Base-by-base conservation (phyloP, 208 protist species). In the Trypanosoma platydactyli region DNA sequence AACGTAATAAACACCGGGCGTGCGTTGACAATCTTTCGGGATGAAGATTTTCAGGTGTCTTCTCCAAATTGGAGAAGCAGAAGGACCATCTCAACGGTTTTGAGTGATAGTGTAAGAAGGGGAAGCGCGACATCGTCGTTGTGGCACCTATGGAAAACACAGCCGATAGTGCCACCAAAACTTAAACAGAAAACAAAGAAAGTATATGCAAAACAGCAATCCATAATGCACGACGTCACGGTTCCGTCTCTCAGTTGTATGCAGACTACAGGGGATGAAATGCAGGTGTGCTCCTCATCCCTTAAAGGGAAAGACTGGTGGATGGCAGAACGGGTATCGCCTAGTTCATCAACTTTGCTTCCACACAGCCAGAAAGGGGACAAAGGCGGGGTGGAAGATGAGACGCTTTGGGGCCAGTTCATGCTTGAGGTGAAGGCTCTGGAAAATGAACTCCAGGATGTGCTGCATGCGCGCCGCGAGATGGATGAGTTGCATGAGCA, bases 391-490 rank as follows among this genome's bases (percentile, higher is more conserved):
- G 25, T 42, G 9, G 50, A 55, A 18, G 52, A 64, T 15, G 82
- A 94, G 51, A 70, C 64, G 25, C 20, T 74, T 51, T 94, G 89
- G 86, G 56, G 76, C 33, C 84, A 83, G 59, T 68, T 73, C 46
- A 72, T 81, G 72, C 62, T 92, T 11, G 89, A 94, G 69, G 64
- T 86, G 41, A 82, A 78, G 40, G 85, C 89, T 40, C 79, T 80
- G 55, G 63, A 76, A 64, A 64, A 68, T 49, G 85, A 92, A 54
- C 77, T 92, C n/a, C 63, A 71, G 22, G 81, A 92, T 13, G 51
- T 84, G 18, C 61, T 71, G 6, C 41, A 78, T 20, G 74, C 73
- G 7, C 48, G 77, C 20, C 68, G 42, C 35, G 71, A 56, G 29
- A 73, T 81, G n/a, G 82, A 89, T 57, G 81, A 91, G 5, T 27